A percentile compares a stretch with the other conserved stretches of the same genome.
Evolutionary conservation across 345 rosid genomes (phyloP).

Genomic region (Corchorus olitorius): DNA sequence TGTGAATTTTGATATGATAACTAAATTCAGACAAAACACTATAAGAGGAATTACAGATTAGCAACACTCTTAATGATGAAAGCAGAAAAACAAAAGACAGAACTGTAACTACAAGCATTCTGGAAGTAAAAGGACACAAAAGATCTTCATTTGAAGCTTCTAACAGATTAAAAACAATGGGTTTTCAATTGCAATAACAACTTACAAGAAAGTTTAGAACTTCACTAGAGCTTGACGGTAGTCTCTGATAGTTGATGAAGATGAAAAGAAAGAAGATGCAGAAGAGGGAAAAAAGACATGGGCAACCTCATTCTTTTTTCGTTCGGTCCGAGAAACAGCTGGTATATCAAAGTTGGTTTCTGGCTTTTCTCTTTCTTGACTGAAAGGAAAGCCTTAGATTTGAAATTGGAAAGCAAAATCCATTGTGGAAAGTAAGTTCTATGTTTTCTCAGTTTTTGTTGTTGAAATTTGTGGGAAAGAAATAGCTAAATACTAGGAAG

Average conservation of each 20-base stretch:
- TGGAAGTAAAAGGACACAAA: background rate
- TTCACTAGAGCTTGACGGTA: slow-evolving; percentile 2
- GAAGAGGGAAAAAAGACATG: background rate
- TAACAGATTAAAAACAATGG: background rate
- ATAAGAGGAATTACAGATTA: background rate
- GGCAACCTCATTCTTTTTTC: background rate
- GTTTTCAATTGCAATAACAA: background rate
- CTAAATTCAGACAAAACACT: background rate
- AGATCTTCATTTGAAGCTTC: background rate
- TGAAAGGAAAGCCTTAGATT: background rate
- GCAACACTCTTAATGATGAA: background rate
- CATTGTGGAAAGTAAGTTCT: background rate
- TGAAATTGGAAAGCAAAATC: background rate
- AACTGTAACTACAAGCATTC: background rate
- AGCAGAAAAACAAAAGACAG: background rate
- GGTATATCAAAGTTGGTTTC: background rate
- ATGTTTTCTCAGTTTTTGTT: background rate
- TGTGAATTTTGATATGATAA: background rate
- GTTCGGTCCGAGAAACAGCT: background rate
- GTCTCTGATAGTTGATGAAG: slow-evolving; percentile 6
- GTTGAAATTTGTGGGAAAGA: background rate
- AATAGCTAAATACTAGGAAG: background rate
- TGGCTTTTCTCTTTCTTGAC: background rate
- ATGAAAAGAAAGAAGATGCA: background rate
- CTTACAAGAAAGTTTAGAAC: slow-evolving; percentile 5